Evolutionary conservation across 306 rosid species (phyloP), one percentile per base, ranked within the genome.

Genomic region (Senna siamea): DNA sequence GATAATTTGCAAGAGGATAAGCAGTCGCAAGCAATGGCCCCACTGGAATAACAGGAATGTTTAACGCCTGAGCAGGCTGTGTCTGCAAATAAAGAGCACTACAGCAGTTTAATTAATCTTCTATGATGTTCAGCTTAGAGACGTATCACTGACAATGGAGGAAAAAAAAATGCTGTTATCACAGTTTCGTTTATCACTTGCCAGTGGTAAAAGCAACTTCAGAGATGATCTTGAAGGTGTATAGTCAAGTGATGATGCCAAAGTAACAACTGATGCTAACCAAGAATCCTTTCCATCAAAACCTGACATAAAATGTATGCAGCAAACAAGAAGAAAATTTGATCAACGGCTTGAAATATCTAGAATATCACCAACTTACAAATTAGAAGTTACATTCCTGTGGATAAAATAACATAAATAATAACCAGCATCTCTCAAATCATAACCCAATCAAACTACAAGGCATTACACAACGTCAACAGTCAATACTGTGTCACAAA

Each of bases 181-280:
- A 46, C 26, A 52, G 57, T 66, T 64, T 55, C 38, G 46, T 55
- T 63, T 55, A 71, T 86, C 77, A 86, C 91, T 89, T 86, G 71
- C 96, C 94, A 93, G 81, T n/a, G 96, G 97, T 79, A 93, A 88
- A 69, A 93, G 89, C 61, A 90, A 69, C 67, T 86, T 89, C 75
- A 86, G 91, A 46, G 98, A 88, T 34, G 98, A 87, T 85, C 75
- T 89, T 73, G 98, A 93, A 71, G 83, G 74, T 7, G 88, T 63
- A 80, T 86, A 91, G 81, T 89, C 98, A 1, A 93, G 96, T 2
- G 98, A 93, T 34, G 98, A 91, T 41, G 66, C 98, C 89, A 93
- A 80, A 38, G 97, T 89, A 80, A 88, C 88, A 66, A 86, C 80
- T 30, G 98, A 85, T 71, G 87, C 88, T 58, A 93, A 81, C 19